Evolutionary conservation across 192 early-diverging fungal genomes (phyloP).

Genomic region (Gamsiella multidivaricata): DNA sequence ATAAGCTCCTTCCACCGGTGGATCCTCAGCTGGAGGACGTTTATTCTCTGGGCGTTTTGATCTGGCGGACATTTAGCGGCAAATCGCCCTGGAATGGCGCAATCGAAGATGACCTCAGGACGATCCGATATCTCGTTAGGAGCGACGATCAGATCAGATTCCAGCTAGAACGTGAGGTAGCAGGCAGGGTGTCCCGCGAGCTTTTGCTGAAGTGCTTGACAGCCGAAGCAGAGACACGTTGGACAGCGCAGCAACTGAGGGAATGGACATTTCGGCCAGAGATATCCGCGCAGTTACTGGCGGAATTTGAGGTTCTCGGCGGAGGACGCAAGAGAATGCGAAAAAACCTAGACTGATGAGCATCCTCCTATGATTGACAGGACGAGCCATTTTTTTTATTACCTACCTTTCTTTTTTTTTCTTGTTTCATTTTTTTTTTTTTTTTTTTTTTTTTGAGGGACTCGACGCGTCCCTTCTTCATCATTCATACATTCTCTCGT

Average conservation of each 20-base stretch:
- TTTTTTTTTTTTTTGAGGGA: background rate
- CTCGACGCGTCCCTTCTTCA: background rate
- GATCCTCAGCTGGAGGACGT: conserved; percentile 65
- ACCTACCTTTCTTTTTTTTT: background rate
- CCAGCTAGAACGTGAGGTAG: conserved; percentile 57
- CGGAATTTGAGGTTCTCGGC: conserved; percentile 31
- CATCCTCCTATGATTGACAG: no score
- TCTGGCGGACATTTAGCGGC: conserved; percentile 70
- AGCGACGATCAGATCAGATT: conserved; percentile 63
- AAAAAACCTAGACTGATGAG: conserved; percentile 19
- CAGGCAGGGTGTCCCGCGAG: conserved; percentile 54
- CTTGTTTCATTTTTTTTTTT: background rate
- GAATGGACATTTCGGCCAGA: conserved; percentile 24
- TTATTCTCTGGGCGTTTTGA: conserved; percentile 66
- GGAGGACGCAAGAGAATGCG: conserved; percentile 31
- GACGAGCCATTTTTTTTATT: background rate
- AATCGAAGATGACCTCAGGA: conserved; percentile 68
- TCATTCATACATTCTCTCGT: background rate
- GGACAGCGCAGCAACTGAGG: conserved; percentile 49
- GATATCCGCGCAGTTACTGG: conserved; percentile 8
- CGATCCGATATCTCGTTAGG: conserved; percentile 60
- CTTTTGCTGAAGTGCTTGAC: conserved; percentile 60
- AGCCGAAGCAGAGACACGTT: conserved; percentile 49
- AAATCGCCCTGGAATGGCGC: conserved; percentile 71
- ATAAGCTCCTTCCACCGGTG: conserved; percentile 53